Evolutionary conservation across 371 early-diverging fungal genomes (phyloP).

Genomic region (Homolaphlyctis polyrhiza): DNA sequence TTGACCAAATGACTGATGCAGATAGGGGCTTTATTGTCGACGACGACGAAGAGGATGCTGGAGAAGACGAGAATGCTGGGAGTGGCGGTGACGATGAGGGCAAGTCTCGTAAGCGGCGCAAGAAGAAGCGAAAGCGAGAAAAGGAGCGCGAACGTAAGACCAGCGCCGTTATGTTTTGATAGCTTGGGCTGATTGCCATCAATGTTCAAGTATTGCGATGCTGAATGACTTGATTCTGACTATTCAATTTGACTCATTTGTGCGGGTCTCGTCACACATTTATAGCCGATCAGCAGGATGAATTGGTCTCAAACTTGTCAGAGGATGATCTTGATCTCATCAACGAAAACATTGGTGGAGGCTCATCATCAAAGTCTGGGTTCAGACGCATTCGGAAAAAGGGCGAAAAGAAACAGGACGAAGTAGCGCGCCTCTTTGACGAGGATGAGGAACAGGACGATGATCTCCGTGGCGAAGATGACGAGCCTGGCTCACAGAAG

Average conservation of each 20-base stretch:
- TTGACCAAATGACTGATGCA: conserved; percentile 43
- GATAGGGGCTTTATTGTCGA: conserved; percentile 45
- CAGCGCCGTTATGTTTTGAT: no score
- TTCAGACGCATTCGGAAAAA: conserved; percentile 19
- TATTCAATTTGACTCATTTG: no score
- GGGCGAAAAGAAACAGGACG: conserved; percentile 14
- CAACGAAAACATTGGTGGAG: background rate
- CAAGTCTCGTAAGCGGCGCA: conserved; percentile 3
- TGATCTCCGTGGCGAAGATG: conserved; percentile 17
- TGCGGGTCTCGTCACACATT: no score
- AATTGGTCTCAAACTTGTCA: no score
- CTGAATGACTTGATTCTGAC: no score
- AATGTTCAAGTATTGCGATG: conserved; percentile 9
- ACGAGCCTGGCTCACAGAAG: background rate
- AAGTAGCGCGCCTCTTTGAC: conserved; percentile 18
- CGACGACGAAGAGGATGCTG: conserved; percentile 38
- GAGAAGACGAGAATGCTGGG: conserved; percentile 22
- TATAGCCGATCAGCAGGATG: no score
- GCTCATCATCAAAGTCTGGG: background rate
- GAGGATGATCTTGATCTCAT: conserved; percentile 6
- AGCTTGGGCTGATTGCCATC: no score
- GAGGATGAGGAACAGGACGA: conserved; percentile 8
- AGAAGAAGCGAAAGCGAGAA: conserved; percentile 12
- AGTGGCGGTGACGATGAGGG: conserved; percentile 13
- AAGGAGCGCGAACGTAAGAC: conserved; percentile 35